Base-by-base conservation (phyloP, 495 filamentous ascomycete genomes). In the Cetradonia linearis region DNA sequence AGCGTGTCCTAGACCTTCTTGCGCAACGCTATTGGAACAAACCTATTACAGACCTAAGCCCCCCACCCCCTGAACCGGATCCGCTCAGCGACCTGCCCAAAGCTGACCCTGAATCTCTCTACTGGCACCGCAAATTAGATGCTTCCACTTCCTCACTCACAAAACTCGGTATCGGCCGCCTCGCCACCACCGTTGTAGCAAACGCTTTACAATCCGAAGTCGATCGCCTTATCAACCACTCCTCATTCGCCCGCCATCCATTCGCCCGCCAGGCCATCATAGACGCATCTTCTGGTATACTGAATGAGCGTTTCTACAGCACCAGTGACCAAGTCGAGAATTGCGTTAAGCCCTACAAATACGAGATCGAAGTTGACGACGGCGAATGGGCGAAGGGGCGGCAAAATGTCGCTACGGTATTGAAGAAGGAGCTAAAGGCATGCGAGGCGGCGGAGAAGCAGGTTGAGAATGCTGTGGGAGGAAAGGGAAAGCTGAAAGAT, bases 261-360 rank as follows among this genome's bases (percentile, higher is more conserved):
- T 94, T 90, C 56, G 94, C 92, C 16, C 84, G 88, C 52, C 86
- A 91, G 71, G 89, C 90, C 42, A 96, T 97, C 66, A 88, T 81
- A 31, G 89, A 95, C 64, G 92, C 93, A 4, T 88, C 87, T 23
- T 85, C 86, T 2, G 83, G 82, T 38, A 96, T 97, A 49, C 73
- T 99, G 18, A 93, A 91, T 62, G 93, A 99, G 61, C 83, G 91
- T 2, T 95, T 94, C 65, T 96, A 95, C 74, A 90, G 89, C 68
- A 97, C 94, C 3, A 89, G 86, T 64, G 93, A 99, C 68, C 92
- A 96, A 70, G 90, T 99, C n/a, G 93, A 99, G 71, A 96, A 96
- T 68, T 97, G 93, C 69, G 92, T 99, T 76, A 99, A 99, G 70
- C 93, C 93, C 2, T 99, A 91, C 76, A 99, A 97, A 69, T 97